Base-by-base conservation (phyloP, 2,329 filamentous ascomycete species). In the Phyllosticta citribraziliensis region DNA sequence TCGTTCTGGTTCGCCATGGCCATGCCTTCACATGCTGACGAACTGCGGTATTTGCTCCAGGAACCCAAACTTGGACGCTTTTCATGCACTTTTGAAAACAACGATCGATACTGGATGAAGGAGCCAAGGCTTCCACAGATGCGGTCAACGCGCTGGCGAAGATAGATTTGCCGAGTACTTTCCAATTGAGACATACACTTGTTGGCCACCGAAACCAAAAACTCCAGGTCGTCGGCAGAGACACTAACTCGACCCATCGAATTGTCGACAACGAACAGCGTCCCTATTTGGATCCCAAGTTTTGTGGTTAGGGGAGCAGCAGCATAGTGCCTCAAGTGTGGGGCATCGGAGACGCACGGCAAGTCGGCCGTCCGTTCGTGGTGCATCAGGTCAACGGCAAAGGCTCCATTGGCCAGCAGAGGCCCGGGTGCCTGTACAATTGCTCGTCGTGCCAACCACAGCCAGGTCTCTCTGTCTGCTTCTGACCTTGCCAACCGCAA, bases 161-260 rank as follows among this genome's bases (percentile, higher is more conserved):
- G 57, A 2, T 56, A 24, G 20, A 57, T 62, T 53, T 65, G 61
- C 24, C 63, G 61, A 6, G 65, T 61, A 20, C 59, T 53, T 17
- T 64, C 63, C 17, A 66, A 58, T 40, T 63, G 22, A 19, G 58
- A 51, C 62, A 64, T 59, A 52, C 64, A 66, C 58, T 61, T 65
- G 12, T 30, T 53, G 20, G 56, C 59, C 9, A 61, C 57, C 17
- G 58, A 55, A 9, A 33, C 25, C n/a, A 66, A 55, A 30, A 62
- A 55, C 22, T 22, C 14, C 20, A 52, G 22, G 57, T 66, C 64
- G 52, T 20, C 35, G 27, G 55, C 52, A 8, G 40, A 47, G 40
- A 47, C 40, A n/a, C 40, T n/a, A n/a, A 6, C 40, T 47, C 40
- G 40, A 19, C n/a, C 14, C 25, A 52, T 33, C 3, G 55, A 52